These are phyloP conservation scores for Penicillium waksmanii DNA, from an alignment of 495 filamentous ascomycete genomes.

Conservation along the genomic window DNA sequence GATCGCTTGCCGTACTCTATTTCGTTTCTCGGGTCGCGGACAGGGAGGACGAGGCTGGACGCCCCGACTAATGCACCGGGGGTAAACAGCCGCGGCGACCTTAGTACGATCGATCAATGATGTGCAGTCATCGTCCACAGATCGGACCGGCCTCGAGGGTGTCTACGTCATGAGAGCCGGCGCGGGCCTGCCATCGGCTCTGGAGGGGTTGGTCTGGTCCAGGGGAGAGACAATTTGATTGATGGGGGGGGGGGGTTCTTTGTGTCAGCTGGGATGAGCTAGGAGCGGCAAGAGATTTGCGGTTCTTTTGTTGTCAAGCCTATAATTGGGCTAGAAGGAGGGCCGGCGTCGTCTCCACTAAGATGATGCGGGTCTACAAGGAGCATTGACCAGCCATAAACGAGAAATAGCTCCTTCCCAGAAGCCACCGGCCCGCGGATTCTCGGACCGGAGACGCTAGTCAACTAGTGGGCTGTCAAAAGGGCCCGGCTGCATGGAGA, in stretches of 20 bases:
- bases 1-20: constrained; percentile 26
- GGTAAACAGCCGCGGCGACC: constrained; percentile 10
- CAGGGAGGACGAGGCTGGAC: constrained; percentile 5
- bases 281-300: constrained; percentile 6
- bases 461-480: constrained; percentile 28
- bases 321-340: background rate
- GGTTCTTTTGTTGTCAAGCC: constrained; percentile 7
- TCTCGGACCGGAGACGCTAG: constrained; percentile 30
- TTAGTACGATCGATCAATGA: constrained; percentile 31
- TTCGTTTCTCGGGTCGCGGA: constrained; percentile 28
- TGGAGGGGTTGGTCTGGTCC: constrained; percentile 2
- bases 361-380: background rate
- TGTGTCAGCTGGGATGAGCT: constrained; percentile 11
- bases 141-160: constrained; percentile 18
- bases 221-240: constrained; percentile 8
- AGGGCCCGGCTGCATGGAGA: background rate
- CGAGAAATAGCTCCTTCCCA: background rate
- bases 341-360: background rate
- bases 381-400: background rate
- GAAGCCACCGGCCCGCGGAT: constrained; percentile 26
- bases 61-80: constrained; percentile 19
- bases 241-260: constrained; percentile 21
- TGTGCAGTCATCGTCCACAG: constrained; percentile 21
- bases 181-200: background rate
- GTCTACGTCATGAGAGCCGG: constrained; percentile 18